Evolutionary conservation across 2,329 filamentous ascomycete genomes (phyloP).

Genomic region (Fusarium devonianum): DNA sequence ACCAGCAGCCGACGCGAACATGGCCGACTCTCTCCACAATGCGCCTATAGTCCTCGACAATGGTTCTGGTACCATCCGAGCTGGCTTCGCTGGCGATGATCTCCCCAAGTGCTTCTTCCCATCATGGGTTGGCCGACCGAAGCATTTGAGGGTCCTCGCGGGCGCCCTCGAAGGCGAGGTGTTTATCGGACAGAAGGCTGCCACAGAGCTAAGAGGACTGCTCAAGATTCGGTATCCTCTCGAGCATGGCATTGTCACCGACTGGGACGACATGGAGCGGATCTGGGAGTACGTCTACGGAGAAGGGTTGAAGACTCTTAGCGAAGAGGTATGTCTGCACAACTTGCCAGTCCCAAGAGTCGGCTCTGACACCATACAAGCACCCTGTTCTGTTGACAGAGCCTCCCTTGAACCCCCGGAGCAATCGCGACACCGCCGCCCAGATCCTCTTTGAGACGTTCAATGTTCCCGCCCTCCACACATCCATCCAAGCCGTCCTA

Average conservation of each 20-base stretch:
- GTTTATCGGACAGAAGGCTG: constrained; percentile 90
- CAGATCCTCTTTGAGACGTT: constrained; percentile 99
- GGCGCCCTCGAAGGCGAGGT: constrained; percentile 95
- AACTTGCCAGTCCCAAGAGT: not conserved
- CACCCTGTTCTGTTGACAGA: constrained; percentile 97
- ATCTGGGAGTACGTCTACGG: constrained; percentile 99
- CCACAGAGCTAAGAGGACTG: constrained; percentile 87
- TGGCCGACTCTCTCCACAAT: constrained; percentile 82
- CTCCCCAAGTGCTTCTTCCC: constrained; percentile 97
- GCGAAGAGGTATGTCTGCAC: constrained; percentile 77
- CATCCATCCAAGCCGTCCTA: constrained; percentile 94
- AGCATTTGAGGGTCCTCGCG: constrained; percentile 93
- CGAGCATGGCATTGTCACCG: constrained; percentile 97
- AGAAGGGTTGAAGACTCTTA: constrained; percentile 93
- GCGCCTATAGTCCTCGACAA: constrained; percentile 99
- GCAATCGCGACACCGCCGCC: constrained; percentile 94
- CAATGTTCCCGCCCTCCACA: constrained; percentile 96
- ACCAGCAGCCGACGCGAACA: constrained; percentile 39
- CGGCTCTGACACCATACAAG: constrained; percentile 51
- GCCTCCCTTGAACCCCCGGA: constrained; percentile 91
- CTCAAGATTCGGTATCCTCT: constrained; percentile 96
- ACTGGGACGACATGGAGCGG: constrained; percentile 99
- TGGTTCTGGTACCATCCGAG: constrained; percentile 95
- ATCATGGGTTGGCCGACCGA: constrained; percentile 94
- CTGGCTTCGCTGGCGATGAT: constrained; percentile 95